These are phyloP conservation scores for Eucalyptus curtisii DNA, from an alignment of 345 rosid genomes.

Conservation along the genomic window DNA sequence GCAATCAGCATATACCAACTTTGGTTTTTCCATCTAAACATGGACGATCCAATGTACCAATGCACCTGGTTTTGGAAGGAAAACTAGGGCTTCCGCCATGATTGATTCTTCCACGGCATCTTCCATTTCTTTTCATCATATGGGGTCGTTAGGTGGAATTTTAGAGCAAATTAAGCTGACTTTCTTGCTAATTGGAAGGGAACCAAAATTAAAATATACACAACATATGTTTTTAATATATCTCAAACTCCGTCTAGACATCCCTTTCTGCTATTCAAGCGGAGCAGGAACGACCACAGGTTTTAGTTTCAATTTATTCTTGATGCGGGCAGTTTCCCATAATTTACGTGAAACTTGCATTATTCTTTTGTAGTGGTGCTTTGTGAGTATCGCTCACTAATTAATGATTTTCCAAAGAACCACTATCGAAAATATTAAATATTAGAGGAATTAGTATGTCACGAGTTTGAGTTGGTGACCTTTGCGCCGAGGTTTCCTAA, in stretches of 20 bases:
- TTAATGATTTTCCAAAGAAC: neutral
- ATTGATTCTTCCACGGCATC: neutral
- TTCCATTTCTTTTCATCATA: neutral
- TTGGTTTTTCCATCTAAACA: neutral
- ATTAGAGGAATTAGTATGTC: neutral
- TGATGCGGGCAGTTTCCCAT: neutral
- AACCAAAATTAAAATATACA: neutral
- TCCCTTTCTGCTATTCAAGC: neutral
- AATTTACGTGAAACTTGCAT: neutral
- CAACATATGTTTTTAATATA: neutral
- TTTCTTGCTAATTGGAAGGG: neutral
- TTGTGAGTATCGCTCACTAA: neutral
- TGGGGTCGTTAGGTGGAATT: neutral
- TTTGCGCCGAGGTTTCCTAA: neutral
- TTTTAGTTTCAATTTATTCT: neutral
- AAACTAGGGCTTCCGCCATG: neutral
- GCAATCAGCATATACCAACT: neutral
- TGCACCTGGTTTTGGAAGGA: neutral
- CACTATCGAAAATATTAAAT: neutral
- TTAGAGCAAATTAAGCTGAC: neutral
- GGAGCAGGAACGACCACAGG: neutral
- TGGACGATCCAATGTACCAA: neutral
- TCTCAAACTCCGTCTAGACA: neutral
- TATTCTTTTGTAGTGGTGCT: neutral
- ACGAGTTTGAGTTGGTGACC: neutral